These are phyloP conservation scores for Ceratobasidium sp. DNA, from an alignment of 1,284 basidiomycete genomes.

Conservation along the genomic window DNA sequence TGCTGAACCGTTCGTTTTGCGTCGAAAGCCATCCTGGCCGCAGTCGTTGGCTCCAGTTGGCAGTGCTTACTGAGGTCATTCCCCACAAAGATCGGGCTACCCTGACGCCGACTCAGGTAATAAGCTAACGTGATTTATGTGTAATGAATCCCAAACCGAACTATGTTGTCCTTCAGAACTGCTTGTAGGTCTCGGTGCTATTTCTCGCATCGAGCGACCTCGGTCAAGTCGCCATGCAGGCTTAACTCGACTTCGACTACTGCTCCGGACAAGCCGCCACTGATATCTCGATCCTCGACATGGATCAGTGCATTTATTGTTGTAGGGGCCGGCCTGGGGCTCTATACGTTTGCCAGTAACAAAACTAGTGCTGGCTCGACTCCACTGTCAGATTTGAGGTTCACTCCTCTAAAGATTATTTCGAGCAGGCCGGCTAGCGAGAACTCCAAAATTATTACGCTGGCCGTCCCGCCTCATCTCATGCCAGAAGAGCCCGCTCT, in stretches of 20 bases:
- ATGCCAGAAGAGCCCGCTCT: slow-evolving; percentile 49
- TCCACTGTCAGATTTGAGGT: slow-evolving; percentile 63
- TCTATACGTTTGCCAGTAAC: slow-evolving; percentile 3
- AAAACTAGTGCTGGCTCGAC: slow-evolving; percentile 43
- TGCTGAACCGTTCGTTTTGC: slow-evolving; percentile 9
- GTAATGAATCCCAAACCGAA: not conserved
- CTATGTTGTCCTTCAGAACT: slow-evolving; percentile 22
- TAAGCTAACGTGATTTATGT: not conserved
- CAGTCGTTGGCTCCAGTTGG: slow-evolving; percentile 22
- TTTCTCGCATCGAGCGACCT: not conserved
- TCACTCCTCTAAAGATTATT: slow-evolving; percentile 66
- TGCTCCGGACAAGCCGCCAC: not conserved
- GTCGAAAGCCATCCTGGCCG: slow-evolving; percentile 22
- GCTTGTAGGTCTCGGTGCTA: not conserved
- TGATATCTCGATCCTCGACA: slow-evolving; percentile 1
- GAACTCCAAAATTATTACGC: slow-evolving; percentile 65
- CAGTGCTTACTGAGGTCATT: slow-evolving; percentile 26
- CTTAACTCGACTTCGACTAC: slow-evolving; percentile 2
- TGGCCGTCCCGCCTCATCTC: slow-evolving; percentile 60
- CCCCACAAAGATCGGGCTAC: slow-evolving; percentile 10
- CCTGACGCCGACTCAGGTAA: slow-evolving; percentile 8
- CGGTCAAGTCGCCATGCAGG: not conserved
- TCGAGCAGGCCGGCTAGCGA: slow-evolving; percentile 58
- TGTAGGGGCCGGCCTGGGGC: slow-evolving; percentile 22
- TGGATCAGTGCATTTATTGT: slow-evolving; percentile 15